These are phyloP conservation scores for Trypanosoma conorhini DNA, from an alignment of 208 protist species.

Conservation along the genomic window DNA sequence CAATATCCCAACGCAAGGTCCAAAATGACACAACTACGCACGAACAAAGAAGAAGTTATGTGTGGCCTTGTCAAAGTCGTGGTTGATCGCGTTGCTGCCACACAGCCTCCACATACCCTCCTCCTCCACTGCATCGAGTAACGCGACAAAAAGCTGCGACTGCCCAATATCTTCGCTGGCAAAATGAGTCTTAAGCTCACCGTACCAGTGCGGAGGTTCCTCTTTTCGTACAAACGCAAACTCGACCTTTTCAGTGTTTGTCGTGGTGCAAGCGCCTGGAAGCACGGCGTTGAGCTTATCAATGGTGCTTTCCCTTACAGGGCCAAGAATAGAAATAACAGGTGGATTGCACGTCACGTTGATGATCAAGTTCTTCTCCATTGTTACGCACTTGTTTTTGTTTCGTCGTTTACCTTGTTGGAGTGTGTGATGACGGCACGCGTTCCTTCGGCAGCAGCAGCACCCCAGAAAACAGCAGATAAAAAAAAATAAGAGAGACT, in stretches of 20 bases:
- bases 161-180: constrained; percentile 89
- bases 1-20: constrained; percentile 33
- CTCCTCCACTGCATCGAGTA: constrained; percentile 86
- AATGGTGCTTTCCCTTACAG: constrained; percentile 90
- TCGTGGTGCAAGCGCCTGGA: constrained; percentile 82
- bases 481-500: constrained; percentile 16
- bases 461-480: neutral
- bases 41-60: constrained; percentile 92
- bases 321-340: constrained; percentile 83
- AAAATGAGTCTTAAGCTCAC: constrained; percentile 83
- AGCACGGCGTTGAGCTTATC: constrained; percentile 83
- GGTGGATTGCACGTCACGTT: constrained; percentile 92
- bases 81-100: constrained; percentile 69
- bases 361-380: constrained; percentile 88
- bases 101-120: constrained; percentile 88
- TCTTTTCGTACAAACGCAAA: constrained; percentile 79
- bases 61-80: constrained; percentile 79
- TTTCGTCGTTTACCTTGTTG: constrained; percentile 1
- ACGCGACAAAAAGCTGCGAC: constrained; percentile 72
- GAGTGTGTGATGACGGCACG: neutral
- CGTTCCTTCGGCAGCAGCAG: constrained; percentile 4
- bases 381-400: neutral
- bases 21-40: constrained; percentile 41
- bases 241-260: constrained; percentile 75
- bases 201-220: constrained; percentile 85